Evolutionary conservation across 140 eudicot genomes (phyloP), one percentile per base, ranked within the genome.

Genomic region (Erigeron philadelphicus): DNA sequence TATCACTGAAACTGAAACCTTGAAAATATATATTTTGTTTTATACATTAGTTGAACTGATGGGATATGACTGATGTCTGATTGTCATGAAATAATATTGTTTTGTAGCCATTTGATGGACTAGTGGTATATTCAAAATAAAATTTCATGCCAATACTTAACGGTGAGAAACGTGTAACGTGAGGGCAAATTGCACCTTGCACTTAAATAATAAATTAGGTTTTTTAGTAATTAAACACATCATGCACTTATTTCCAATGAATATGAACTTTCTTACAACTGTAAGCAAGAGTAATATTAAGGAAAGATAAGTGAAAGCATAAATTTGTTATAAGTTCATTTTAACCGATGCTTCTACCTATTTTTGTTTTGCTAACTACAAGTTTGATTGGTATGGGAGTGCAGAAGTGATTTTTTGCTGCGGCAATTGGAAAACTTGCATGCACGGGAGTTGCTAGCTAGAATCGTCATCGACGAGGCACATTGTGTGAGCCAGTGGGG

Each of bases 401-500:
- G 82, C 89, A 94, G 99, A 73, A 94, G 99, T 78, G 99, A 94
- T 80, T 81, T 64, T 78, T 80, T 94, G 42, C 74, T 94, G 65
- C 86, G 99, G 12, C 80, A 87, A 42, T 72, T 94, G 83, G 99
- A 94, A 72, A 81, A 68, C 45, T 74, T 94, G 71, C 85, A 94
- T 75, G 72, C 94, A 78, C 86, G 95, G 57, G 87, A 82, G 40
- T 80, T 72, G 77, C 95, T 94, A 70, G 75, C 84, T 75, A 82
- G 99, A 73, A 80, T 94, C 72, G 99, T 94, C 42, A 83, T 94
- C 83, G 99, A 94, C 81, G 99, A 94, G 82, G 99, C 99, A 76
- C 99, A 94, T 80, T 94, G 99, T 72, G 99, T 94, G 67, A 94
- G 99, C 85, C 99, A 94, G 73, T 94, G 99, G 99, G 99, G 99